Evolutionary conservation across 306 rosid genomes (phyloP).

Genomic region (Hippophae gyantsensis): DNA sequence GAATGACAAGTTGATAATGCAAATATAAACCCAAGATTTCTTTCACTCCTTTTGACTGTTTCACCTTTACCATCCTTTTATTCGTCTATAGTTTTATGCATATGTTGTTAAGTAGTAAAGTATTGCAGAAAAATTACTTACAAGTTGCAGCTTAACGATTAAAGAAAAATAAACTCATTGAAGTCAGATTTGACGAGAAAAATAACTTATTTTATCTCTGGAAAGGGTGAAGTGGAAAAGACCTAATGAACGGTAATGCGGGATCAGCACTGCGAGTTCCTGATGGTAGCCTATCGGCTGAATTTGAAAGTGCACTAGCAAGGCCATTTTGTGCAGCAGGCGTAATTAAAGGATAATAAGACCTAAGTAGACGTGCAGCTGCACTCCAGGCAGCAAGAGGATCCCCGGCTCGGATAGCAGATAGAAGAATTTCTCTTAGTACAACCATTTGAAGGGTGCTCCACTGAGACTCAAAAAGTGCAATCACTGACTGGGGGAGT

Average conservation of each 20-base stretch:
- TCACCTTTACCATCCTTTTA: background rate
- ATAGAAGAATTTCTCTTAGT: conserved; percentile 84
- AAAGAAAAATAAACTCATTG: background rate
- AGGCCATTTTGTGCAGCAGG: conserved; percentile 95
- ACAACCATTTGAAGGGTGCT: conserved; percentile 96
- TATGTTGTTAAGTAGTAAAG: background rate
- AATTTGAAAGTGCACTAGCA: conserved; percentile 81
- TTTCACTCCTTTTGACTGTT: background rate
- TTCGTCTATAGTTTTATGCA: background rate
- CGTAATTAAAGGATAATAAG: conserved; percentile 86
- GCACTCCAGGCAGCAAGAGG: conserved; percentile 99
- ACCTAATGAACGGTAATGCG: conserved; percentile 92
- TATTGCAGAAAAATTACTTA: too few relatives aligned
- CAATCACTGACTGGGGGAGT: conserved; percentile 72
- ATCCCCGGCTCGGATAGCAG: conserved; percentile 94
- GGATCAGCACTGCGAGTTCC: conserved; percentile 95
- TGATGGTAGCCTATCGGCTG: conserved; percentile 79
- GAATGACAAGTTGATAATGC: background rate
- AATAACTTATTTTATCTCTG: conserved; percentile 1
- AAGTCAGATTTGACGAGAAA: conserved; percentile 6
- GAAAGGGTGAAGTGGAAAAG: conserved; percentile 14
- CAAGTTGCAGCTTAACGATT: too few relatives aligned
- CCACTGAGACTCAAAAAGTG: conserved; percentile 94
- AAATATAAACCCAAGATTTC: background rate
- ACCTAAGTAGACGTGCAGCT: conserved; percentile 86